Conservation (phyloP, 192 early-diverging fungal genomes). For the Rhizophlyctis rosea region DNA sequence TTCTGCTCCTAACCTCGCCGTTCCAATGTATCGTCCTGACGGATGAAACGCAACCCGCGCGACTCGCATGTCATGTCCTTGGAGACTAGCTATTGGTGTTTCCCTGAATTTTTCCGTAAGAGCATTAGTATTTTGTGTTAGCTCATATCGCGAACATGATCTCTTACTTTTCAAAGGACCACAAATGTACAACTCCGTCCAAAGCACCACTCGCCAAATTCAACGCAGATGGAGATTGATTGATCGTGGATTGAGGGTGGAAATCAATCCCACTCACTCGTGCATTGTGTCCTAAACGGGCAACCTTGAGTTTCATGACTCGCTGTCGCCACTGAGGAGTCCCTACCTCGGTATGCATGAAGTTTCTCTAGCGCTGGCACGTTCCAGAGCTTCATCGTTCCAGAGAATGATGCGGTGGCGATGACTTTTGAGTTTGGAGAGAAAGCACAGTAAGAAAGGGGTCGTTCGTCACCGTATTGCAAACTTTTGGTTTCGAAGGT, state of each 20-base stretch:
- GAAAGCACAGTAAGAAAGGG: constrained; percentile 73
- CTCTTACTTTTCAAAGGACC: constrained; percentile 74
- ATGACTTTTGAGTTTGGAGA: constrained; percentile 74
- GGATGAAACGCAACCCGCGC: constrained; percentile 89
- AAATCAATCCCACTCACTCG: constrained; percentile 86
- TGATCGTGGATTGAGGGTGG: constrained; percentile 75
- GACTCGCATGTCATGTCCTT: constrained; percentile 81
- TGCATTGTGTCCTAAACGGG: constrained; percentile 70
- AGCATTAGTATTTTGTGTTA: not conserved
- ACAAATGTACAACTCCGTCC: constrained; percentile 75
- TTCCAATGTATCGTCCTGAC: constrained; percentile 77
- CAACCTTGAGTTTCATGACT: too few relatives aligned
- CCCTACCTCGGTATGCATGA: constrained; percentile 18
- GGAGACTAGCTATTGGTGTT: constrained; percentile 69
- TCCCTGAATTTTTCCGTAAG: constrained; percentile 56
- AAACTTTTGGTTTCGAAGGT: constrained; percentile 69
- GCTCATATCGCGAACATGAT: constrained; percentile 6
- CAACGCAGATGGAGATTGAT: constrained; percentile 47
- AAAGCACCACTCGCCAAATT: constrained; percentile 85
- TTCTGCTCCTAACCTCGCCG: constrained; percentile 36
- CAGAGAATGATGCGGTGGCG: constrained; percentile 82
- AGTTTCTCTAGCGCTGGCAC: constrained; percentile 66
- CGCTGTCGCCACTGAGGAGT: too few relatives aligned
- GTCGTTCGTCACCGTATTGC: constrained; percentile 87
- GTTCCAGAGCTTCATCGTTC: constrained; percentile 82